Conservation (phyloP, 306 rosid species). For the Castanea crenata region DNA sequence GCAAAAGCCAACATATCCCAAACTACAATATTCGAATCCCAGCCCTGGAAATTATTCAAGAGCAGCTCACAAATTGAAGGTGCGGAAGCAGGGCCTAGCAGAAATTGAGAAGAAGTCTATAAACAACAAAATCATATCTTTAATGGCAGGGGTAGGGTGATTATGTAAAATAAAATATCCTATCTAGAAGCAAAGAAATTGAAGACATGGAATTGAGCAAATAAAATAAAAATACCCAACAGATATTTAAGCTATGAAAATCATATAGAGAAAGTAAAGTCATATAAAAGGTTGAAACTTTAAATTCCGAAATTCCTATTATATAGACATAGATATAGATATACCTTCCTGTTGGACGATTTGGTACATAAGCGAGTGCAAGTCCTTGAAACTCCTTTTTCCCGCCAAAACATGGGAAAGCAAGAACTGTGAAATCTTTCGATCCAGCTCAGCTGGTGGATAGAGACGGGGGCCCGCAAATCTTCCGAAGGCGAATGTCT, state of each 20-base stretch:
- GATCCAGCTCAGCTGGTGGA: no score
- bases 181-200: background rate
- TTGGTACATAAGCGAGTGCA: slow-evolving; percentile 33
- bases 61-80: slow-evolving; percentile 44
- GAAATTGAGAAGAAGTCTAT: slow-evolving; percentile 20
- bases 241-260: background rate
- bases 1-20: slow-evolving; percentile 53
- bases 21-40: slow-evolving; percentile 40
- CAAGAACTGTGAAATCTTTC: background rate
- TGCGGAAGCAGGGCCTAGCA: slow-evolving; percentile 48
- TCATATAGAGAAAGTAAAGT: background rate
- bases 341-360: slow-evolving; percentile 47
- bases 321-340: background rate
- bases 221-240: background rate
- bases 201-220: background rate
- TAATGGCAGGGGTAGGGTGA: background rate
- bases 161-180: background rate
- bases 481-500: no score
- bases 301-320: background rate
- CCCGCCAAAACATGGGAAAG: slow-evolving; percentile 42
- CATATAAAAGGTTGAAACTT: background rate
- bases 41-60: slow-evolving; percentile 26
- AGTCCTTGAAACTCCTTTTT: slow-evolving; percentile 30
- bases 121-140: slow-evolving; percentile 4
- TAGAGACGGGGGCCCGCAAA: no score